phyloP scores from a whole-genome alignment of 2,329 filamentous ascomycete species.

The Apiospora arundinis region DNA sequence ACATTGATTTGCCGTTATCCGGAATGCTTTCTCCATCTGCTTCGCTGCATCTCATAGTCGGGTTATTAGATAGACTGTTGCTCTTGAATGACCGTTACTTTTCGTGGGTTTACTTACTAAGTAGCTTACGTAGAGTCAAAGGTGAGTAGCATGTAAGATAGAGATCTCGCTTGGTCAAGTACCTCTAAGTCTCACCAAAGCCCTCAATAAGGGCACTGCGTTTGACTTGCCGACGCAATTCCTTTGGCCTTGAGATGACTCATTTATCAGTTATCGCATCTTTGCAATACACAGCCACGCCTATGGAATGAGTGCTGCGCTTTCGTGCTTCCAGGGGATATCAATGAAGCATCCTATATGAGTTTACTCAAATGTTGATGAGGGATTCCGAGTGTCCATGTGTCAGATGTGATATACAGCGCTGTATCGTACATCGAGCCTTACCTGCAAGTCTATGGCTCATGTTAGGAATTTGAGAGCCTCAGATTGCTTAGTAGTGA shows the following conservation, averaged over 20 bases:
- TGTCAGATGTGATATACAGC: background rate
- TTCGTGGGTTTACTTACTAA: background rate
- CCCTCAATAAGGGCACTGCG: background rate
- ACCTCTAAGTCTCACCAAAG: background rate
- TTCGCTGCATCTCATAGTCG: background rate
- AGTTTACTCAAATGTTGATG: no score
- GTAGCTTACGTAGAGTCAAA: background rate
- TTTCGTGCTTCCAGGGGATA: background rate
- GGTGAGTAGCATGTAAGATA: background rate
- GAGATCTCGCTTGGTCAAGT: background rate
- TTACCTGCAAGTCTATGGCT: background rate
- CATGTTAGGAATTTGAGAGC: background rate
- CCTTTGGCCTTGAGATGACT: background rate
- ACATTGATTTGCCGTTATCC: background rate
- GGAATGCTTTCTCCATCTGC: background rate
- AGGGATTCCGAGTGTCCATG: background rate
- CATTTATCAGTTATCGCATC: background rate
- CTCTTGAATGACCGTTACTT: background rate
- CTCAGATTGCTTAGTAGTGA: background rate
- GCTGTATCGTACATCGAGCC: background rate
- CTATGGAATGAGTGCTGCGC: background rate
- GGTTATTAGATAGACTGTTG: background rate
- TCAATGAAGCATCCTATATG: background rate
- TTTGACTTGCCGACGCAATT: background rate
- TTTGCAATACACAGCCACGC: background rate